These are phyloP conservation scores for Debaryomyces psychrophilus DNA, from an alignment of 1,139 yeast genomes.

Conservation along the genomic window DNA sequence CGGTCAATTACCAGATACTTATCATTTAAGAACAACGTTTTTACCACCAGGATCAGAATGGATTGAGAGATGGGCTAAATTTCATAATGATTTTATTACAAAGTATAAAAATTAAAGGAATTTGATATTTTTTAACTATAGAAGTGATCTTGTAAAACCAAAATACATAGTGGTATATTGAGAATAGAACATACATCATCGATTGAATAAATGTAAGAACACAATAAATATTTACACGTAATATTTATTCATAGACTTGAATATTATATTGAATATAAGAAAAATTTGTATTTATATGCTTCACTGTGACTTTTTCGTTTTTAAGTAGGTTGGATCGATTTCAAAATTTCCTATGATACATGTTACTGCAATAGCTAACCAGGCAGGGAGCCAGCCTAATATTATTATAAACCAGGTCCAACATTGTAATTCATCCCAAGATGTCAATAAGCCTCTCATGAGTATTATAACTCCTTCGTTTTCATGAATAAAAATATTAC, in stretches of 20 bases:
- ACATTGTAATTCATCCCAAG: constrained; percentile 73
- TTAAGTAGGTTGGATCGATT: constrained; percentile 13
- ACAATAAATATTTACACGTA: background rate
- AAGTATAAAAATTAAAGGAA: constrained; percentile 39
- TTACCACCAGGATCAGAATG: constrained; percentile 93
- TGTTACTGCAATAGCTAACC: constrained; percentile 57
- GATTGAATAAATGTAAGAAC: background rate
- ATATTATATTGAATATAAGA: background rate
- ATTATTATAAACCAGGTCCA: constrained; percentile 86
- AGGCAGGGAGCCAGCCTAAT: constrained; percentile 81
- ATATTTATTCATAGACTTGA: background rate
- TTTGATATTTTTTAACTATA: background rate
- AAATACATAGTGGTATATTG: background rate
- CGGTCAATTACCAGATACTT: constrained; percentile 87
- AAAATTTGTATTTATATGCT: background rate
- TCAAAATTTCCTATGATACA: constrained; percentile 35
- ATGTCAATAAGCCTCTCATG: constrained; percentile 54
- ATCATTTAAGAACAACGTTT: constrained; percentile 93
- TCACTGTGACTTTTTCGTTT: constrained; percentile 12
- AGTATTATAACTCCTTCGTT: constrained; percentile 39
- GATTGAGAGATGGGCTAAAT: constrained; percentile 72
- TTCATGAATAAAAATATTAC: constrained; percentile 32
- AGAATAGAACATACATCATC: background rate
- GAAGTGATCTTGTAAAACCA: background rate
- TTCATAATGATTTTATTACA: constrained; percentile 72